Evolutionary conservation across 306 rosid species (phyloP), one percentile per base, ranked within the genome.

Genomic region (Carpinus fangiana): DNA sequence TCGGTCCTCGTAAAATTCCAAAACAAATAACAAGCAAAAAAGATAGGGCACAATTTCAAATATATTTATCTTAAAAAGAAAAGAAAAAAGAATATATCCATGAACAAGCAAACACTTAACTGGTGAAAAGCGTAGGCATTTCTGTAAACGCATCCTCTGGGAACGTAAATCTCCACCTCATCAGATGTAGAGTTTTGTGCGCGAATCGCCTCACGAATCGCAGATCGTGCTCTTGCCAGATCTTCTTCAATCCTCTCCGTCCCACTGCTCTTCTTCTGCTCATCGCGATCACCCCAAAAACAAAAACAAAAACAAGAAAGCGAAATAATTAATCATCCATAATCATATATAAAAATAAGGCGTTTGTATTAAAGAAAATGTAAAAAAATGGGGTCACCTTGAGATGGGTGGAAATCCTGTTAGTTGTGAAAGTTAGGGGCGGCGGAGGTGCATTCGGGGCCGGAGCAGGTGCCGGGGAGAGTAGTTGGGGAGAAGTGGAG

Each of bases 121-220:
- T 88, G 94, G 77, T 88, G 94, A 85, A 90, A 90, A 8, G 92
- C 89, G 54, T 74, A 79, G 38, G 92, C 62, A n/a, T 88, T 92
- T 84, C 86, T 89, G 87, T 92, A 92, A 70, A 90, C 38, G 55
- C 48, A 26, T 81, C 93, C 96, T 69, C 69, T 84, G 48, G 96
- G 95, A 4, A 89, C 82, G 84, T 83, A 89, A 12, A 43, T 75
- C 36, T 83, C 89, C 47, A 77, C 67, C 31, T 78, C 77, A 10
- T 78, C 56, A 52, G 87, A 86, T 7, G 91, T 81, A 74, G 76
- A 80, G 45, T 89, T 90, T 53, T 52, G 70, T 9, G 11, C 76
- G 55, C 31, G 26, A 68, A 82, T 78, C 1, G 90, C 95, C 73
- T 65, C 81, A 0, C 55, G 55, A 72, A 92, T 92, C 3, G 89